Conservation (phyloP, 2,329 filamentous ascomycete species). For the Epichloe baconii region DNA sequence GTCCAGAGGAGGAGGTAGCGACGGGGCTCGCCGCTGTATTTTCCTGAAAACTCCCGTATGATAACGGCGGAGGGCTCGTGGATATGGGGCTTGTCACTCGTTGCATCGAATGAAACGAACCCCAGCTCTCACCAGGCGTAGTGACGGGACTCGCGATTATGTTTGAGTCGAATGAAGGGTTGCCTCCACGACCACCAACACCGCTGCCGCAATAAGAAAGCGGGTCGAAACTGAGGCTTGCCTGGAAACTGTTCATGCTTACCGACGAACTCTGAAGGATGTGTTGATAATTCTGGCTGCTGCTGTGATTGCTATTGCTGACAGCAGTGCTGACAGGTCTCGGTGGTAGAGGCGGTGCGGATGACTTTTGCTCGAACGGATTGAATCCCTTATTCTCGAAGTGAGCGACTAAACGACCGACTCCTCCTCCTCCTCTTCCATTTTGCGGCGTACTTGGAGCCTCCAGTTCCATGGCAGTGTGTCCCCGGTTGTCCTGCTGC, state of each 20-base stretch:
- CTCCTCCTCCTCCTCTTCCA: constrained; percentile 13
- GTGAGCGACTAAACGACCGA: constrained; percentile 26
- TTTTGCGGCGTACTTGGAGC: constrained; percentile 13
- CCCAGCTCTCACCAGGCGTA: constrained; percentile 20
- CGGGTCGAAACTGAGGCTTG: constrained; percentile 5
- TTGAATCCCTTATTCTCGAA: constrained; percentile 24
- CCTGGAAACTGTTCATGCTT: constrained; percentile 10
- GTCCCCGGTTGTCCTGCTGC: background rate
- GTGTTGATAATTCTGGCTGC: constrained; percentile 8
- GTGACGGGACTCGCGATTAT: constrained; percentile 20
- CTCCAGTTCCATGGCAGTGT: constrained; percentile 16
- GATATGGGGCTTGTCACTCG: constrained; percentile 20
- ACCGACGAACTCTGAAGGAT: constrained; percentile 10
- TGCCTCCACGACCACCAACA: background rate
- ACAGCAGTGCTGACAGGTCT: constrained; percentile 17
- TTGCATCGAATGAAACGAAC: constrained; percentile 16
- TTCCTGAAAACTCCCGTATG: constrained; percentile 21
- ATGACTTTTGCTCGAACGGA: constrained; percentile 23
- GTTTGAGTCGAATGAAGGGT: constrained; percentile 11
- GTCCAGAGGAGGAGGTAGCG: constrained; percentile 13
- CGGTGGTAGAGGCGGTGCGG: constrained; percentile 23
- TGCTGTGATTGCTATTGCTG: constrained; percentile 3
- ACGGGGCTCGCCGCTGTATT: constrained; percentile 17
- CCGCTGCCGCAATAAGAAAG: constrained; percentile 5
- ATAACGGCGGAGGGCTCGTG: constrained; percentile 16